phyloP scores from a whole-genome alignment of 1,284 basidiomycete genomes.

The Ustilago xerochloae region DNA sequence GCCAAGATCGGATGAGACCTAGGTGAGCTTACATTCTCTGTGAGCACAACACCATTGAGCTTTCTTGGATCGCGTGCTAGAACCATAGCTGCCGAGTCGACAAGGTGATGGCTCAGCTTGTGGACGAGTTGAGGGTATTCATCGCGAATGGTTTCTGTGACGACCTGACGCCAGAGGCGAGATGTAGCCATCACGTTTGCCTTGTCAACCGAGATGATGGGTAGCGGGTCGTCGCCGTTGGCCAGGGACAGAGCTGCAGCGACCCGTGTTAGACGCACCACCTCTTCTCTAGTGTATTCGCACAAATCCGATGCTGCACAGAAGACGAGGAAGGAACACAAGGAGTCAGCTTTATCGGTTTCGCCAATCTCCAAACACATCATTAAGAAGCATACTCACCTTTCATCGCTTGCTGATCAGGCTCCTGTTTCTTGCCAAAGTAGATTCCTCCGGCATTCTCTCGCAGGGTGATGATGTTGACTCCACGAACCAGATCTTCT shows the following conservation, averaged over 20 bases:
- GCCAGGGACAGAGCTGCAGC: slow-evolving; percentile 84
- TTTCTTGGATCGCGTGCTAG: slow-evolving; percentile 90
- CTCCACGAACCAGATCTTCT: slow-evolving; percentile 82
- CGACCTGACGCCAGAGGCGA: slow-evolving; percentile 84
- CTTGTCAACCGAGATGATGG: slow-evolving; percentile 94
- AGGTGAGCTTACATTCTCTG: slow-evolving; percentile 50
- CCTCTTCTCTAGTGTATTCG: slow-evolving; percentile 84
- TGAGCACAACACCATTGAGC: slow-evolving; percentile 82
- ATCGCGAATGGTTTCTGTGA: slow-evolving; percentile 58
- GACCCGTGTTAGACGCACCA: slow-evolving; percentile 91
- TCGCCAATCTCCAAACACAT: neutral
- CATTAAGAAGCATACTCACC: slow-evolving; percentile 19
- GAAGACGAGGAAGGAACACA: neutral
- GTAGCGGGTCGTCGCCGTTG: slow-evolving; percentile 80
- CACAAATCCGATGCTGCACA: slow-evolving; percentile 45
- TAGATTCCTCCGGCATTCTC: slow-evolving; percentile 79
- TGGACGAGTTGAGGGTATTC: slow-evolving; percentile 49
- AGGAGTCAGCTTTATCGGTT: neutral
- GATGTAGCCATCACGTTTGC: slow-evolving; percentile 96
- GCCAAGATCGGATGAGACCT: neutral
- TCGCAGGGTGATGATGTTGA: slow-evolving; percentile 90
- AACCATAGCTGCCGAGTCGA: slow-evolving; percentile 96
- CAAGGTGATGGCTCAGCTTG: slow-evolving; percentile 75
- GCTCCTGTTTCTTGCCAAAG: slow-evolving; percentile 88
- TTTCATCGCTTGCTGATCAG: slow-evolving; percentile 69